These are phyloP conservation scores for Lentinus tigrinus DNA, from an alignment of 768 basidiomycete genomes.

Conservation along the genomic window DNA sequence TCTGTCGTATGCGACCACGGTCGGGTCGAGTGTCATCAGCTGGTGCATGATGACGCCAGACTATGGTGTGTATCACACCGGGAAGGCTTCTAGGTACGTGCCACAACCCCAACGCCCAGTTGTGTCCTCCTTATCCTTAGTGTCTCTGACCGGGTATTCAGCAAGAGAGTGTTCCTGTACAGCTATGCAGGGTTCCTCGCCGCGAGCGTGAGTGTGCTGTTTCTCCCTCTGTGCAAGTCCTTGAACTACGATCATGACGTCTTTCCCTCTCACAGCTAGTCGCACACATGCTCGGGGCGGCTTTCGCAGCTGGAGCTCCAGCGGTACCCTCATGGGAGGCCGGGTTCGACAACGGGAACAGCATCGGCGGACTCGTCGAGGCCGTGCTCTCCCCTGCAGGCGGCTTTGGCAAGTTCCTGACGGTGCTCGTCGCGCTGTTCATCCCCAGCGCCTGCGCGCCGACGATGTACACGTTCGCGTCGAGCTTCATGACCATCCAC, in stretches of 20 bases:
- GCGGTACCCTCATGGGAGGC: conserved; percentile 38
- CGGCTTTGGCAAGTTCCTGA: conserved; percentile 47
- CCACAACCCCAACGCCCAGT: neutral
- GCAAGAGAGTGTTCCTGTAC: conserved; percentile 41
- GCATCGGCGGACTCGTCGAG: conserved; percentile 43
- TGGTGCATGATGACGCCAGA: conserved; percentile 46
- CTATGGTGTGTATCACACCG: conserved; percentile 47
- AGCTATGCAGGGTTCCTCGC: conserved; percentile 46
- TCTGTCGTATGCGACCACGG: conserved; percentile 44
- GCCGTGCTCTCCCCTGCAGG: conserved; percentile 39
- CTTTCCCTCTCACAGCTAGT: conserved; percentile 39
- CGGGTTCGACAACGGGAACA: conserved; percentile 38
- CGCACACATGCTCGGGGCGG: conserved; percentile 43
- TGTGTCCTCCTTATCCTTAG: too few relatives aligned
- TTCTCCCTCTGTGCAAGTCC: neutral
- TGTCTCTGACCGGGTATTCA: conserved; percentile 9
- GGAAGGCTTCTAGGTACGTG: conserved; percentile 29
- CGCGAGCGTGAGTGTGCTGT: conserved; percentile 35
- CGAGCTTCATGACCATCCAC: conserved; percentile 42
- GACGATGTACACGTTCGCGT: conserved; percentile 55
- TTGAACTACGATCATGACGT: neutral
- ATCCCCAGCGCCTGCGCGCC: conserved; percentile 57
- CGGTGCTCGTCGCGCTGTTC: conserved; percentile 50
- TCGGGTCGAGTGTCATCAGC: conserved; percentile 44
- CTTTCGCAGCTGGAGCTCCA: conserved; percentile 43